Conservation (phyloP, 2,329 filamentous ascomycete genomes). For the Aspergillus luchuensis region DNA sequence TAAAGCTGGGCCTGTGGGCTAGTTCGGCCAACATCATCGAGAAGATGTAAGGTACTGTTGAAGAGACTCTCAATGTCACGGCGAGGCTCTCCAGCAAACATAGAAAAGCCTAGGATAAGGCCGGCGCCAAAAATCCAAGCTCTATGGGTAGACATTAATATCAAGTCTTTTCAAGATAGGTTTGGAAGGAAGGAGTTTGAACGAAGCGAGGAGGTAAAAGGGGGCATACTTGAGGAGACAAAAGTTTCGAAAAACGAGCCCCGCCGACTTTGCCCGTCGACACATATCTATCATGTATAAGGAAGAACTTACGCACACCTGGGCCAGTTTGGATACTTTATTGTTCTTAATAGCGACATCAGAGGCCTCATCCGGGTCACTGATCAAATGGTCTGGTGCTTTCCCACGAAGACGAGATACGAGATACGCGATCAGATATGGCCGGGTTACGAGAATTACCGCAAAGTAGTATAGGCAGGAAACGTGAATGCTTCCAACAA, state of each 20-base stretch:
- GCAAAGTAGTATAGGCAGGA: constrained; percentile 58
- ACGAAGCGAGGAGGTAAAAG: background rate
- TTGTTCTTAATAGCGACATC: constrained; percentile 1
- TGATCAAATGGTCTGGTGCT: constrained; percentile 13
- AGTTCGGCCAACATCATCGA: constrained; percentile 6
- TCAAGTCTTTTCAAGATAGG: background rate
- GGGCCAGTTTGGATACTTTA: constrained; percentile 4
- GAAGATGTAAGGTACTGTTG: background rate
- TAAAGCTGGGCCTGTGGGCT: constrained; percentile 13
- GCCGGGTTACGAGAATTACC: constrained; percentile 55
- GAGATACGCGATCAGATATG: constrained; percentile 53
- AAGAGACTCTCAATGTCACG: constrained; percentile 4
- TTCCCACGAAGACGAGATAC: constrained; percentile 32
- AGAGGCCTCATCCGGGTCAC: background rate
- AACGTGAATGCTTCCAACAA: constrained; percentile 52
- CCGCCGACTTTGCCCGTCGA: background rate
- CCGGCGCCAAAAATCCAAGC: constrained; percentile 13
- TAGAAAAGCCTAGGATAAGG: constrained; percentile 9
- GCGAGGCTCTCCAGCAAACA: constrained; percentile 7
- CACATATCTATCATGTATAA: constrained; percentile 13
- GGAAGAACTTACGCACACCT: constrained; percentile 7
- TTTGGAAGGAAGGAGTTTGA: background rate
- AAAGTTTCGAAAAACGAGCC: constrained; percentile 7
- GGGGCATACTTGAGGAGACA: constrained; percentile 12
- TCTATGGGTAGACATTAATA: background rate